These are phyloP conservation scores for Akanthomyces dipterigenus DNA, from an alignment of 2,329 filamentous ascomycete species.

Conservation along the genomic window DNA sequence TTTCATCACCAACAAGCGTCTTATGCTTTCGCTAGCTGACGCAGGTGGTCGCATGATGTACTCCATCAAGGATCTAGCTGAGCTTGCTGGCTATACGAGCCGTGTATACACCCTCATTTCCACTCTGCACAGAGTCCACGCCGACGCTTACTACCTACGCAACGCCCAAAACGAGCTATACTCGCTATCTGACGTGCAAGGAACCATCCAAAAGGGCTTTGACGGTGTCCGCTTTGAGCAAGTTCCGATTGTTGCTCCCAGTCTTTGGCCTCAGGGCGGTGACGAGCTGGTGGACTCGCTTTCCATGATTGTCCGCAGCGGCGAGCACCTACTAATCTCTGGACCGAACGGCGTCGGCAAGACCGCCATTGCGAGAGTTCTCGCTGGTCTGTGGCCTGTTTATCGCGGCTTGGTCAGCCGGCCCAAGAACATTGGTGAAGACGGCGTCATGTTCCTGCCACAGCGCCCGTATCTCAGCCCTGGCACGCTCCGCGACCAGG, in stretches of 20 bases:
- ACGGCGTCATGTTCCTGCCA: constrained; percentile 97
- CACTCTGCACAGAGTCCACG: constrained; percentile 88
- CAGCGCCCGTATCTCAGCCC: constrained; percentile 89
- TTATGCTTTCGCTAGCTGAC: constrained; percentile 95
- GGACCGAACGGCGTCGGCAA: constrained; percentile 94
- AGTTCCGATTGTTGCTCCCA: constrained; percentile 85
- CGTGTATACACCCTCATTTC: constrained; percentile 94
- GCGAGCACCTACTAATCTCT: constrained; percentile 91
- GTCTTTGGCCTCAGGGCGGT: constrained; percentile 80
- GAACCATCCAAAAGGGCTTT: constrained; percentile 89
- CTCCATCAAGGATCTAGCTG: constrained; percentile 94
- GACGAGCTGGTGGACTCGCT: constrained; percentile 86
- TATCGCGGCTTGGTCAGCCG: constrained; percentile 89
- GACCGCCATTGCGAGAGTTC: constrained; percentile 76
- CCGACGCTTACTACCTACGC: constrained; percentile 73
- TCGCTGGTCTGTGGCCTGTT: constrained; percentile 91
- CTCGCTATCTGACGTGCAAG: constrained; percentile 85
- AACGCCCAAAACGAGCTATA: constrained; percentile 69
- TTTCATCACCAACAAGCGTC: constrained; percentile 97
- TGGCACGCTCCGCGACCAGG: constrained; percentile 89
- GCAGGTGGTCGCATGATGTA: constrained; percentile 99
- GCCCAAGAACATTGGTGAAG: constrained; percentile 70
- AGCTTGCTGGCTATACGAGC: constrained; percentile 92
- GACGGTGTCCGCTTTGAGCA: constrained; percentile 91
- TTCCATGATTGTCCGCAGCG: constrained; percentile 80